These are phyloP conservation scores for Astrocystis sublimbata DNA, from an alignment of 495 filamentous ascomycete genomes.

Conservation along the genomic window DNA sequence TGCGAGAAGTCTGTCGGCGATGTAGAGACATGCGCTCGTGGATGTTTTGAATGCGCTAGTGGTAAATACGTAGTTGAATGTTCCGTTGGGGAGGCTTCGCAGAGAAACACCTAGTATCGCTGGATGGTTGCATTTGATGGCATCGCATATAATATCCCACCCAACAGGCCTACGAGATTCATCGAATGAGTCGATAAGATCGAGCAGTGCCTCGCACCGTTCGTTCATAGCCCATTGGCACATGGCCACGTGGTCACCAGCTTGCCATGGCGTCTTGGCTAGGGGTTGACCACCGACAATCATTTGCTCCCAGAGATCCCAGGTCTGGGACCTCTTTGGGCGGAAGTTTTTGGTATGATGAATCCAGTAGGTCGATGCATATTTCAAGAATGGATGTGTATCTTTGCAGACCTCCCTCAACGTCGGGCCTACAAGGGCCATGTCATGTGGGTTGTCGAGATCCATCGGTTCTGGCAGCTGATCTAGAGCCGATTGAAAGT, in stretches of 20 bases:
- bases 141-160: not conserved
- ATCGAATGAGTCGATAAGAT: not conserved
- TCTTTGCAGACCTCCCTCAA: no score
- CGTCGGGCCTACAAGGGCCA: no score
- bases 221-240: not conserved
- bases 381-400: constrained; percentile 8
- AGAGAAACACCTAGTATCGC: not conserved
- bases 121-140: not conserved
- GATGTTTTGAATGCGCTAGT: no score
- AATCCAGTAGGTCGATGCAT: constrained; percentile 16
- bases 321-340: not conserved
- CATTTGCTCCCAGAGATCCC: not conserved
- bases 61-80: not conserved
- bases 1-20: not conserved
- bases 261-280: not conserved
- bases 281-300: not conserved
- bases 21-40: not conserved
- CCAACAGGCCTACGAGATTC: not conserved
- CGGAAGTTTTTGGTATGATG: constrained; percentile 2
- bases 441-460: no score
- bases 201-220: not conserved
- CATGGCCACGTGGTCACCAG: not conserved
- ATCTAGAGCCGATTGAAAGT: constrained; percentile 32
- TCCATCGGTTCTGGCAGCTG: not conserved
- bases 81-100: not conserved